phyloP scores from a whole-genome alignment of 1,284 basidiomycete species.

The Boletellus dicymbophilus region DNA sequence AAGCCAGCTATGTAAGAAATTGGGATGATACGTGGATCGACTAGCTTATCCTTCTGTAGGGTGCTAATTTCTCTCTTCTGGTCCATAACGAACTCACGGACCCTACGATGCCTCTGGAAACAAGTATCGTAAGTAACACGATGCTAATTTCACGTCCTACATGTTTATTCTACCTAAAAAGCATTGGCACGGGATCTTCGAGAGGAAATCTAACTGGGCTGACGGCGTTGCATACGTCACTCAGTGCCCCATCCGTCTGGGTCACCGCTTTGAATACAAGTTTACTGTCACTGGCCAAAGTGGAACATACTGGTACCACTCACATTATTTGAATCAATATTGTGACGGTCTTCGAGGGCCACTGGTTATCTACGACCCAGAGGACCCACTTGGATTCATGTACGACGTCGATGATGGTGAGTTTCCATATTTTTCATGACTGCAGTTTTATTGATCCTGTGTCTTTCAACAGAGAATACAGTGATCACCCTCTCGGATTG shows the following conservation, averaged over 20 bases:
- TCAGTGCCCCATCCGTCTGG: constrained; percentile 34
- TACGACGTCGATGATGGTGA: constrained; percentile 43
- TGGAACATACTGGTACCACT: constrained; percentile 36
- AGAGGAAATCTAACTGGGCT: constrained; percentile 19
- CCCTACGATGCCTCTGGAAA: constrained; percentile 29
- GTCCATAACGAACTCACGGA: constrained; percentile 35
- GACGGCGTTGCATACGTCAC: constrained; percentile 30
- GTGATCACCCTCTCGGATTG: constrained; percentile 34
- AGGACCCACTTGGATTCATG: constrained; percentile 31
- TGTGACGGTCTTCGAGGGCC: constrained; percentile 46
- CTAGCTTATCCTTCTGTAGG: constrained; percentile 8
- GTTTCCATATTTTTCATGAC: constrained; percentile 30
- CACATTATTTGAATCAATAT: constrained; percentile 28
- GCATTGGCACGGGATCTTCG: constrained; percentile 35
- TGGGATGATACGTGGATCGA: background rate
- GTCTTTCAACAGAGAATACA: constrained; percentile 30
- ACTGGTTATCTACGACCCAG: constrained; percentile 33
- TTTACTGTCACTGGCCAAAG: constrained; percentile 23
- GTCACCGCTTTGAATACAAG: constrained; percentile 22
- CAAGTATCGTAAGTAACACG: constrained; percentile 31
- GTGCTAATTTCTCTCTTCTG: constrained; percentile 18
- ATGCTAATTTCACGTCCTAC: background rate
- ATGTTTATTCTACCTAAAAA: constrained; percentile 1
- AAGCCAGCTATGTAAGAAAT: constrained; percentile 20
- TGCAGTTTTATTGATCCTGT: constrained; percentile 31